Conservation (phyloP, 768 basidiomycete species). For the Calocybe indica region DNA sequence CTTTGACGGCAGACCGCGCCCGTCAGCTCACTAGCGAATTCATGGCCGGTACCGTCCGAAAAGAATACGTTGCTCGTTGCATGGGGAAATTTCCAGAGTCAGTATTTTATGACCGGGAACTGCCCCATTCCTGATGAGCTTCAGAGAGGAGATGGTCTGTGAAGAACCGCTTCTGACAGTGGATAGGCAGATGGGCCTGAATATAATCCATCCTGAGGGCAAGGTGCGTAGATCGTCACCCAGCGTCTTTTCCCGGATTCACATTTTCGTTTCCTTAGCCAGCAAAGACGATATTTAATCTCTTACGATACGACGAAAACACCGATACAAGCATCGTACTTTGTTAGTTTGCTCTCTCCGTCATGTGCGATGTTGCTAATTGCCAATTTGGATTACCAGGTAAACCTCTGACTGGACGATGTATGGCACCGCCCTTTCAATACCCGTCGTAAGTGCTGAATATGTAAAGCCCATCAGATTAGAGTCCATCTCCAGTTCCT, state of each 20-base stretch:
- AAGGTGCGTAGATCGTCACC: conserved; percentile 47
- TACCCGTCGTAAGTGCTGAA: conserved; percentile 1
- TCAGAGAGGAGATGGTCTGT: conserved; percentile 74
- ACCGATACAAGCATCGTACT: conserved; percentile 84
- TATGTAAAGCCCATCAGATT: conserved; percentile 81
- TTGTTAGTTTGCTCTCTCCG: conserved; percentile 42
- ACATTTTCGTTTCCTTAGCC: conserved; percentile 36
- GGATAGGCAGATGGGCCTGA: conserved; percentile 95
- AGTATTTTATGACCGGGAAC: conserved; percentile 20
- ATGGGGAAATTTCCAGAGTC: conserved; percentile 83
- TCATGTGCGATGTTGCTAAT: not conserved
- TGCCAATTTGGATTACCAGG: conserved; percentile 35
- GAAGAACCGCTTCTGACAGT: conserved; percentile 86
- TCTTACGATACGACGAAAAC: conserved; percentile 71
- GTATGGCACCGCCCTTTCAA: conserved; percentile 40
- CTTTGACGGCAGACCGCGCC: conserved; percentile 65
- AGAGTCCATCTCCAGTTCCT: conserved; percentile 95
- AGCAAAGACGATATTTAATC: conserved; percentile 85
- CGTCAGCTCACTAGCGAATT: conserved; percentile 76
- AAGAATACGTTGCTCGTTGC: conserved; percentile 90
- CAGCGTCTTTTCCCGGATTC: not conserved
- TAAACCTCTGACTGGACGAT: conserved; percentile 86
- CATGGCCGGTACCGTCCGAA: conserved; percentile 71
- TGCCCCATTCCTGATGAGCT: not conserved
- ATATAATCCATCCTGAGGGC: conserved; percentile 92